These are phyloP conservation scores for Moesziomyces sp. DNA, from an alignment of 1,284 basidiomycete genomes.

Conservation along the genomic window DNA sequence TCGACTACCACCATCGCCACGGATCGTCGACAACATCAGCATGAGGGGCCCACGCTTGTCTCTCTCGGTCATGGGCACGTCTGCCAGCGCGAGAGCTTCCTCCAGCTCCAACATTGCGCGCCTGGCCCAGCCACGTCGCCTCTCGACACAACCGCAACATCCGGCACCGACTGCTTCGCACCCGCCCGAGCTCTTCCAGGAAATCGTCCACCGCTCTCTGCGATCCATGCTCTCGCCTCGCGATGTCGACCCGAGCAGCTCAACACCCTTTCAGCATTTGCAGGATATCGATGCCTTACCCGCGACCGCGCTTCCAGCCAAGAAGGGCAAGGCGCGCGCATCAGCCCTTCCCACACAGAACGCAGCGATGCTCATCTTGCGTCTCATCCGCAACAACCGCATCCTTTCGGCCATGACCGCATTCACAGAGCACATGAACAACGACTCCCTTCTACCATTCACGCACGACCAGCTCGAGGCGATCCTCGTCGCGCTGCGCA, in stretches of 20 bases:
- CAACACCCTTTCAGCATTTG: no score
- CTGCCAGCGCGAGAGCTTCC: no score
- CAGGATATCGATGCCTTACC: no score
- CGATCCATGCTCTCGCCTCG: no score
- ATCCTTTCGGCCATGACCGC: conserved; percentile 45
- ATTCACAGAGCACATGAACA: conserved; percentile 17
- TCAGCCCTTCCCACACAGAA: conserved; percentile 3
- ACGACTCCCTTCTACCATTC: conserved; percentile 17
- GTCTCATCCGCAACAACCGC: conserved; percentile 32
- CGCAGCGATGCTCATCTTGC: conserved; percentile 14
- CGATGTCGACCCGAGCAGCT: no score
- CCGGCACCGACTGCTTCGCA: no score
- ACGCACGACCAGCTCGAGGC: conserved; percentile 16
- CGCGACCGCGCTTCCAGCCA: no score
- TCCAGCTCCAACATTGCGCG: background rate
- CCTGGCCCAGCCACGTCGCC: no score
- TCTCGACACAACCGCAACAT: no score
- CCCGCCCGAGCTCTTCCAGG: no score
- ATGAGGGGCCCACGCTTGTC: conserved; percentile 10
- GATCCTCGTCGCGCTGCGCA: conserved; percentile 27
- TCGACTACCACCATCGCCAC: conserved; percentile 4
- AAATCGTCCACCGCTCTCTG: no score
- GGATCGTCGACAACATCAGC: background rate
- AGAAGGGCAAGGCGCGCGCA: no score
- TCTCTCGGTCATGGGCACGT: background rate